Conservation (phyloP, 164 flowering plant species). For the Sedum album region DNA sequence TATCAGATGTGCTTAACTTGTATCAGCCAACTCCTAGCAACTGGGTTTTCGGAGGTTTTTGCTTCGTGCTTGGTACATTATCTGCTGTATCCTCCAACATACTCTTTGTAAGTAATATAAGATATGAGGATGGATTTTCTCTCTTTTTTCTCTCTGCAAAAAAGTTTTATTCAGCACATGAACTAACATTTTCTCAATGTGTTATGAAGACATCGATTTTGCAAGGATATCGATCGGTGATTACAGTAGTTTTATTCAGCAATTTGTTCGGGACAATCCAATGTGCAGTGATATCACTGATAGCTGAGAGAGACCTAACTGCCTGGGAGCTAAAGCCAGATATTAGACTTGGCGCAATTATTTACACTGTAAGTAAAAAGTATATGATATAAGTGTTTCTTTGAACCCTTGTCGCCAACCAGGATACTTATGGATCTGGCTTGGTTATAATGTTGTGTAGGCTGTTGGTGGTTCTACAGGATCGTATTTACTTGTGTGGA, state of each 20-base stretch:
- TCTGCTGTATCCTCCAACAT: too few relatives aligned
- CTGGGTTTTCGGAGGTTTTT: constrained; percentile 41
- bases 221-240: constrained; percentile 30
- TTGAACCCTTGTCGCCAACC: background rate
- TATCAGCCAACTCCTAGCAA: too few relatives aligned
- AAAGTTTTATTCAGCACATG: too few relatives aligned
- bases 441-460: too few relatives aligned
- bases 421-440: background rate
- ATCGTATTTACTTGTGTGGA: constrained; percentile 26
- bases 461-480: constrained; percentile 26
- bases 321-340: constrained; percentile 31
- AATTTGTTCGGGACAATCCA: constrained; percentile 41
- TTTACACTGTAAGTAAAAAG: constrained; percentile 27
- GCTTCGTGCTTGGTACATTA: constrained; percentile 19
- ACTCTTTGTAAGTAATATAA: too few relatives aligned
- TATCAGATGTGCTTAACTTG: background rate
- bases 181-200: background rate
- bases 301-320: constrained; percentile 25
- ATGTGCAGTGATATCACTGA: constrained; percentile 23
- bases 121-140: too few relatives aligned
- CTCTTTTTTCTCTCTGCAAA: too few relatives aligned
- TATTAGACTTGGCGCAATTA: constrained; percentile 23
- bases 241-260: constrained; percentile 27
- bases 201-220: constrained; percentile 30
- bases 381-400: background rate